Percentiles rank a stretch among this genome's conserved stretches.
These are phyloP conservation scores for Blastocystis sp. DNA, from an alignment of 352 stramenopile species.

Conservation along the genomic window DNA sequence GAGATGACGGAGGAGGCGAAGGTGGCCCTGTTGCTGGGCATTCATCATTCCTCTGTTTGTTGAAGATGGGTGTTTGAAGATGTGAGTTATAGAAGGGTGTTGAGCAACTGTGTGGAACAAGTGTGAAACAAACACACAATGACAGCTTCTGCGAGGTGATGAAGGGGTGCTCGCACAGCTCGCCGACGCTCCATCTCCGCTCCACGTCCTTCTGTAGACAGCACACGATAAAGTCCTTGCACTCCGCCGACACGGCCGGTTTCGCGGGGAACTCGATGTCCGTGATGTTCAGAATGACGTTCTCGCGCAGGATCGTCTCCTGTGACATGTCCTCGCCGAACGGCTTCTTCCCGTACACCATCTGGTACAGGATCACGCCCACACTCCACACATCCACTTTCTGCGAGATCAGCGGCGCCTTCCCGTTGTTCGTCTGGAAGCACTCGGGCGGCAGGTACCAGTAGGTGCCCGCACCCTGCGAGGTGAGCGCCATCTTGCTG, in stretches of 20 bases:
- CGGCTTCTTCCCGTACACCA: conserved; percentile 84
- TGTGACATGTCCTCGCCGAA: conserved; percentile 85
- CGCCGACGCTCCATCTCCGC: conserved; percentile 77
- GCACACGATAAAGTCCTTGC: conserved; percentile 84
- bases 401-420: conserved; percentile 72
- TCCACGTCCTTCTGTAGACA: conserved; percentile 81
- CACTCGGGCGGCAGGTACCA: conserved; percentile 91
- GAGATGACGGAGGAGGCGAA: conserved; percentile 34
- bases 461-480: conserved; percentile 87
- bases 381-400: conserved; percentile 84
- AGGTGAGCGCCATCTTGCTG: conserved; percentile 84
- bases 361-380: conserved; percentile 90
- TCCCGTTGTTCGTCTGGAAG: conserved; percentile 78
- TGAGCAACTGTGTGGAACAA: background rate
- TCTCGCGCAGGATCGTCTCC: conserved; percentile 75
- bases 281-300: conserved; percentile 83
- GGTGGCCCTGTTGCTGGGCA: conserved; percentile 16
- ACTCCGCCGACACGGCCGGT: conserved; percentile 78
- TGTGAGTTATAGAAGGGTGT: background rate
- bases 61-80: background rate
- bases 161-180: conserved; percentile 79
- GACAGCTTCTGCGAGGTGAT: conserved; percentile 67
- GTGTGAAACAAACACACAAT: conserved; percentile 52
- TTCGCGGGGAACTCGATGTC: conserved; percentile 78
- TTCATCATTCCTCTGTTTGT: background rate